Evolutionary conservation across 2,329 filamentous ascomycete species (phyloP).

Genomic region (Dothidotthia symphoricarpi): DNA sequence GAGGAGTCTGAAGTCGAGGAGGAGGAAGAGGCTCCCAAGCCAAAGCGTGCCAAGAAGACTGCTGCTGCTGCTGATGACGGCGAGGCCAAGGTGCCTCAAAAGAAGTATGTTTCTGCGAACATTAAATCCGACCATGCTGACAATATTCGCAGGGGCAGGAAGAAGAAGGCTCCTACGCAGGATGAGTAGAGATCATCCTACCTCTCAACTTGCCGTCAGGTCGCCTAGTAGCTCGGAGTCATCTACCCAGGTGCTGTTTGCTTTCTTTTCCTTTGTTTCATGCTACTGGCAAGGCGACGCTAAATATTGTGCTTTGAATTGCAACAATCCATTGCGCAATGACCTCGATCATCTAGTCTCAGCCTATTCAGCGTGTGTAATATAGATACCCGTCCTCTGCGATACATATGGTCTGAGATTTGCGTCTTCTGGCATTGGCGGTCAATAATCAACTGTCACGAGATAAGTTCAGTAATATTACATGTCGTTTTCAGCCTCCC

Average conservation of each 20-base stretch:
- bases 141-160: conserved; percentile 16
- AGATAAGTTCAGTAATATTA: too few relatives aligned
- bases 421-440: too few relatives aligned
- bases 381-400: not conserved
- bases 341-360: conserved; percentile 52
- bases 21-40: conserved; percentile 19
- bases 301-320: not conserved
- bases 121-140: conserved; percentile 5
- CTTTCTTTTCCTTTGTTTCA: not conserved
- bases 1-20: conserved; percentile 20
- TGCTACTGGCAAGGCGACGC: conserved; percentile 1
- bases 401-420: too few relatives aligned
- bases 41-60: conserved; percentile 24
- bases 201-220: too few relatives aligned
- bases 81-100: conserved; percentile 25
- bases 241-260: not conserved
- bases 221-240: not conserved
- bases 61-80: conserved; percentile 11
- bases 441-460: too few relatives aligned
- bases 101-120: conserved; percentile 22
- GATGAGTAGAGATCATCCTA: conserved; percentile 14
- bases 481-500: too few relatives aligned
- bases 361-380: not conserved
- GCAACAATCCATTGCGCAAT: conserved; percentile 52
- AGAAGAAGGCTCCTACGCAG: conserved; percentile 22